Base-by-base conservation (phyloP, 2,329 filamentous ascomycete genomes). In the Colletotrichum australisinense region DNA sequence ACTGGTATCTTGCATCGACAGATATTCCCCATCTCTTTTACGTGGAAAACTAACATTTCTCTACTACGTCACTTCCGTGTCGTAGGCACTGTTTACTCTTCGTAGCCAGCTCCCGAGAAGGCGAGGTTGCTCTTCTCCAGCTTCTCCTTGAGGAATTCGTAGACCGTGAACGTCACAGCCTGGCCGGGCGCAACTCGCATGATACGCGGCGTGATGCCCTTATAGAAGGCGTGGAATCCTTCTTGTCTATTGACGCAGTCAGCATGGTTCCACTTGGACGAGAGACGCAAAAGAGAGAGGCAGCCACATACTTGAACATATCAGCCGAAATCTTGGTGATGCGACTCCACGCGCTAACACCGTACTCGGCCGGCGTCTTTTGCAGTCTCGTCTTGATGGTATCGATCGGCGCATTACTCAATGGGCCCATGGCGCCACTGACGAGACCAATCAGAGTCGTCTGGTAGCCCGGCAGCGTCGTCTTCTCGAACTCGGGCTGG, bases 341-440 rank as follows among this genome's bases (percentile, higher is more conserved):
- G 73, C 97, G 88, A 72, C 90, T 89, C 77, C 97, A 83, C 14
- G 97, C 96, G 59, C 92, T 94, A 80, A 95, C 93, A 19, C 96
- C 95, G 5, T 92, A 89, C 83, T 93, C 89, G 4, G 94, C 95
- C 0, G 95, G 94, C 64, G 92, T 97, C 85, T 95, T 97, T 83
- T 99, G 97, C 82, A 99, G 86, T 63, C 97, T 88, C 55, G 97
- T 99, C 91, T 99, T 99, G 87, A 99, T 98, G 52, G 97, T 99
- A 81, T 99, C 97, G 81, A 99, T 98, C 26, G 97, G 97, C 32
- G 97, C 97, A 81, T 99, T 99, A 78, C 94, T 97, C 80, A 99
- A 90, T 5, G 97, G 97, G 1, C 97, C 97, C 90, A 99, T 97
- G 74, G 97, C 97, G 77, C 97, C 97, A 67, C 92, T 94, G 30